Evolutionary conservation across 2,329 filamentous ascomycete species (phyloP), one percentile per base, ranked within the genome.

Genomic region (Mollisia scopiformis): DNA sequence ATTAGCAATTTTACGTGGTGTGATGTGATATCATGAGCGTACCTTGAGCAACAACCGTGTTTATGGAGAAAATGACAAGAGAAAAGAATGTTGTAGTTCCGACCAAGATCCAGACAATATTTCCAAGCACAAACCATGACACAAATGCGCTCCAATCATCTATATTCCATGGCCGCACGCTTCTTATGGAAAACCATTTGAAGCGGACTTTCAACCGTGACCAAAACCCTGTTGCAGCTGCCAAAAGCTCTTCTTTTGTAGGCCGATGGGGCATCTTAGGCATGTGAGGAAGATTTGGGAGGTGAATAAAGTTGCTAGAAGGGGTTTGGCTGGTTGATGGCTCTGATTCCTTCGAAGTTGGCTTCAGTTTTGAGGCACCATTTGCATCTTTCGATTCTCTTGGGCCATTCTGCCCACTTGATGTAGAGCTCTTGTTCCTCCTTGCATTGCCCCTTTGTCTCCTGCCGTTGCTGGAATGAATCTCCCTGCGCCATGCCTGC

Each of bases 11-110:
- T 19, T 19, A 19, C 16, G 55, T 71, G 61, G 75, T 13, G 14
- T 4, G 25, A 27, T 64, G 8, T 19, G n/a, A 23, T 52, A 13
- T 8, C 10, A 16, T 13, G 16, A 62, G 71, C 82, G 66, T 79
- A 91, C 89, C 89, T 82, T 99, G 95, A 2, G 95, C 95, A 77
- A 98, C 91, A 31, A 98, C 93, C 0, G 94, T 98, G 75, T 99
- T 99, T 71, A 98, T 92, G 8, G 91, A 86, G 67, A 97, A 85
- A 57, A 99, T 96, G 19, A 94, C 78, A 58, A 98, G 80, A 5
- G 94, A 97, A 75, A 98, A 93, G 76, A 99, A 99, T 0, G 95
- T 98, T 0, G 95, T 99, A 0, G 95, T 99, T 57, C 95, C 95
- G 30, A 98, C 84, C n/a, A 98, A 84, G 68, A 99, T 86, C 95